A percentile compares a stretch with the other conserved stretches of the same genome.
Conservation (phyloP, 352 stramenopile genomes). For the Globisporangium paroecandrum region DNA sequence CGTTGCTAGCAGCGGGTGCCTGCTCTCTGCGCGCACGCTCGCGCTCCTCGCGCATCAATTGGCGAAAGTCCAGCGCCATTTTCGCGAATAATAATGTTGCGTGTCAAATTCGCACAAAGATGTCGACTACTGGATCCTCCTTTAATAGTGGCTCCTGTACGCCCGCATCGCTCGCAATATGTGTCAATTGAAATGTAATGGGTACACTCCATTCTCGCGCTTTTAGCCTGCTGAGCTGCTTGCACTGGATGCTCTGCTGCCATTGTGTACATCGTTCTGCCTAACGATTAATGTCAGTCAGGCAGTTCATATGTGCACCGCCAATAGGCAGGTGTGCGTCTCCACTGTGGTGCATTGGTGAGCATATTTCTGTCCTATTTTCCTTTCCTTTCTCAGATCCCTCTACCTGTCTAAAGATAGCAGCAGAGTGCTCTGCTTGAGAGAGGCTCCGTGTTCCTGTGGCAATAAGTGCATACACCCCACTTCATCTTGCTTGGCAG, state of each 20-base stretch:
- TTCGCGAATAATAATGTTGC: background rate
- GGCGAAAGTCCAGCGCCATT: constrained; percentile 41
- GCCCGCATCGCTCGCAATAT: too few relatives aligned
- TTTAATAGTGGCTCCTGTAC: constrained; percentile 7
- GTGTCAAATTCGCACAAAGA: background rate
- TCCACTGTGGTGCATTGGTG: background rate
- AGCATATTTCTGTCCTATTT: background rate
- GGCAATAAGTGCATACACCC: background rate
- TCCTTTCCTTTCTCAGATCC: too few relatives aligned
- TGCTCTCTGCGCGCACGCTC: constrained; percentile 29
- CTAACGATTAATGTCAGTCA: too few relatives aligned
- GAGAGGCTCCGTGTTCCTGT: background rate
- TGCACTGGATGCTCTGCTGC: background rate
- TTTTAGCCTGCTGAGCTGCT: background rate
- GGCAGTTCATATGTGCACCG: too few relatives aligned
- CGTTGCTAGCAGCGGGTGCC: background rate
- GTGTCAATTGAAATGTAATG: background rate
- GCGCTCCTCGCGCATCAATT: constrained; percentile 50
- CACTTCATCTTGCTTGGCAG: background rate
- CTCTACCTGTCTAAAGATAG: too few relatives aligned
- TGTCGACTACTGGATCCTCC: background rate
- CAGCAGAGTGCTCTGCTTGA: background rate
- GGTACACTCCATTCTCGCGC: too few relatives aligned
- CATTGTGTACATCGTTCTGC: too few relatives aligned
- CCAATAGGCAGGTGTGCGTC: background rate